phyloP scores from a whole-genome alignment of 2,329 filamentous ascomycete genomes.

The Trichoderma aggressivum region DNA sequence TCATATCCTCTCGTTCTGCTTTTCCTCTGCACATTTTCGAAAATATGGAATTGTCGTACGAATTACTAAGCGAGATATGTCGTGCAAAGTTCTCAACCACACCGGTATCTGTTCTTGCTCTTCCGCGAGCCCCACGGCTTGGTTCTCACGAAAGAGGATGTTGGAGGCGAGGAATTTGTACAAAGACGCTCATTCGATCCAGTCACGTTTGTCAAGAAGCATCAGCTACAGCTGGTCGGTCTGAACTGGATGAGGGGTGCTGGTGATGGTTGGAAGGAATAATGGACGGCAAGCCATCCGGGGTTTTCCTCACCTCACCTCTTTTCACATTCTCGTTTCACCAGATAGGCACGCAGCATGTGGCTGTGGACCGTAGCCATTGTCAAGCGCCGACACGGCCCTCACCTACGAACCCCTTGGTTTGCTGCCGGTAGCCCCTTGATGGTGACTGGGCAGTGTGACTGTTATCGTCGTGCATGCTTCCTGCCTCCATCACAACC shows the following conservation, averaged over 20 bases:
- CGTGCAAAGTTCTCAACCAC: slow-evolving; percentile 42
- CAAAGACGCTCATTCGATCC: slow-evolving; percentile 43
- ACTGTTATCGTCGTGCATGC: slow-evolving; percentile 16
- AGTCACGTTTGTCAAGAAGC: slow-evolving; percentile 36
- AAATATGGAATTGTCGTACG: not conserved
- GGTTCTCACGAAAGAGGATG: slow-evolving; percentile 38
- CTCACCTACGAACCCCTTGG: slow-evolving; percentile 2
- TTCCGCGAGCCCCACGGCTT: slow-evolving; percentile 40
- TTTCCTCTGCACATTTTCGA: not conserved
- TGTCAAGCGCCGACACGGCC: slow-evolving; percentile 5
- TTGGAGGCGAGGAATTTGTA: slow-evolving; percentile 46
- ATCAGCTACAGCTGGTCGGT: slow-evolving; percentile 38
- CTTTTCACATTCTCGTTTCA: not conserved
- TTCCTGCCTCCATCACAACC: slow-evolving; percentile 7
- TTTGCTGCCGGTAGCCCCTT: slow-evolving; percentile 6
- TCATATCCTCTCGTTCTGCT: not conserved
- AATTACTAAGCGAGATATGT: not conserved
- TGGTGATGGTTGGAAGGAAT: slow-evolving; percentile 41
- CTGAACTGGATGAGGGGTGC: slow-evolving; percentile 47
- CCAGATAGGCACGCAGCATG: slow-evolving; percentile 7
- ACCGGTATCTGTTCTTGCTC: slow-evolving; percentile 45
- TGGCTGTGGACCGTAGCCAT: slow-evolving; percentile 3
- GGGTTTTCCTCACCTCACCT: not conserved
- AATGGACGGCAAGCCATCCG: not conserved
- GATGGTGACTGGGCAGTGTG: slow-evolving; percentile 13